Conservation (phyloP, 495 filamentous ascomycete species). For the Lichenothelia convexa region DNA sequence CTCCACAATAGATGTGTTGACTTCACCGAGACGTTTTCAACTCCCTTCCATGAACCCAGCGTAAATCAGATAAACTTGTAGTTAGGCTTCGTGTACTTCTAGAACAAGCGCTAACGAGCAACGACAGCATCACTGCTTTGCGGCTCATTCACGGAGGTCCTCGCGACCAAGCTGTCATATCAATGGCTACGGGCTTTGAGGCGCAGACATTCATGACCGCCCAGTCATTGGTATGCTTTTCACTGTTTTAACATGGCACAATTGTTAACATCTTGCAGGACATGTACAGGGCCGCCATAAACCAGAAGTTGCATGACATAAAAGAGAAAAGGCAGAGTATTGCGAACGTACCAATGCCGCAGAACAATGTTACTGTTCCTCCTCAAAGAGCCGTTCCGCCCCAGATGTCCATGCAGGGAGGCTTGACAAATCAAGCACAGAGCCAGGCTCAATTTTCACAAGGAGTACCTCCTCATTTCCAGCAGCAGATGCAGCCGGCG, state of each 20-base stretch:
- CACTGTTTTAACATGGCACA: background rate
- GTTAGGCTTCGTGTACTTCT: no score
- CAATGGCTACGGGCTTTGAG: background rate
- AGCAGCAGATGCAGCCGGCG: conserved; percentile 33
- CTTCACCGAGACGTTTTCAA: no score
- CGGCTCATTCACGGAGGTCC: no score
- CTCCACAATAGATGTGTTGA: no score
- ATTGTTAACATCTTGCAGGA: conserved; percentile 2
- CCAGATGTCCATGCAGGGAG: conserved; percentile 1
- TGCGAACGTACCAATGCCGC: conserved; percentile 1
- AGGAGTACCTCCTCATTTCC: conserved; percentile 34
- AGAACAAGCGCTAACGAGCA: no score
- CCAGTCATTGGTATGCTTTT: background rate
- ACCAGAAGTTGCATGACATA: conserved; percentile 4
- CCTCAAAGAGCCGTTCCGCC: background rate
- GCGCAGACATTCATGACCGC: background rate
- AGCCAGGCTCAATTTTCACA: conserved; percentile 23
- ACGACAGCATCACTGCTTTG: no score
- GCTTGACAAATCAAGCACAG: conserved; percentile 11
- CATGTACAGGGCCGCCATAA: conserved; percentile 2
- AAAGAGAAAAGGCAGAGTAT: background rate
- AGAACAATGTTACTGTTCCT: background rate
- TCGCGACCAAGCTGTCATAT: no score
- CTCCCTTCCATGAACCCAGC: no score
- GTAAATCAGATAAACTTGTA: no score